Conservation (phyloP, 2,329 filamentous ascomycete species). For the Fusarium longipes region DNA sequence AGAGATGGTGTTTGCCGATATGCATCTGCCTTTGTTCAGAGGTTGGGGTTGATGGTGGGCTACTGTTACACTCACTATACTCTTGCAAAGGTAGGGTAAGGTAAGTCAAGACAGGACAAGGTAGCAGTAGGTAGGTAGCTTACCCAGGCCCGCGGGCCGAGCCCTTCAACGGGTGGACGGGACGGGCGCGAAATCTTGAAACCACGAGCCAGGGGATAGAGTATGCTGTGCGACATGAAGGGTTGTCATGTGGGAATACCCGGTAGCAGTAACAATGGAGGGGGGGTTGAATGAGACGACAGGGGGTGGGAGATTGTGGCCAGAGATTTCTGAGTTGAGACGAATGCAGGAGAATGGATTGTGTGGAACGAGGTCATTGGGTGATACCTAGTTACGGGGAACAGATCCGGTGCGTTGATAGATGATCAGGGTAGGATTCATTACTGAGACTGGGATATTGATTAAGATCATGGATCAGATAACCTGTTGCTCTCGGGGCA, state of each 20-base stretch:
- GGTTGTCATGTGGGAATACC: constrained; percentile 36
- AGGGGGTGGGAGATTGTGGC: constrained; percentile 28
- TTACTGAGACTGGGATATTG: not conserved
- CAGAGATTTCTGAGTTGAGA: constrained; percentile 28
- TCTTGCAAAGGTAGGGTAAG: constrained; percentile 4
- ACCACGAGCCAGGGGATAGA: constrained; percentile 1
- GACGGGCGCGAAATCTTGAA: constrained; percentile 15
- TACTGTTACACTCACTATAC: constrained; percentile 3
- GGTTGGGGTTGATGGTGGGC: not conserved
- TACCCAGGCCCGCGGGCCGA: constrained; percentile 32
- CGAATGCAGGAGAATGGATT: constrained; percentile 17
- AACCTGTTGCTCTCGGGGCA: not conserved
- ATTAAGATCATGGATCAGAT: constrained; percentile 18
- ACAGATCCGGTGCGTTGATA: constrained; percentile 2
- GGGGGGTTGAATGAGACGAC: not conserved
- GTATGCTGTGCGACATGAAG: constrained; percentile 22
- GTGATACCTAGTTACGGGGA: constrained; percentile 3
- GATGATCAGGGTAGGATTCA: not conserved
- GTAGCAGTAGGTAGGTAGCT: constrained; percentile 15
- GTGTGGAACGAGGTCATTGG: constrained; percentile 22
- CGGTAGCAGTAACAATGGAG: constrained; percentile 14
- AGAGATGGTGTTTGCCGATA: not conserved
- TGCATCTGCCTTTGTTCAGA: constrained; percentile 12
- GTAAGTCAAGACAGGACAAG: not conserved
- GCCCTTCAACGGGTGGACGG: constrained; percentile 24